These are phyloP conservation scores for Wickerhamomyces tratensis DNA, from an alignment of 805 yeast species.

Conservation along the genomic window DNA sequence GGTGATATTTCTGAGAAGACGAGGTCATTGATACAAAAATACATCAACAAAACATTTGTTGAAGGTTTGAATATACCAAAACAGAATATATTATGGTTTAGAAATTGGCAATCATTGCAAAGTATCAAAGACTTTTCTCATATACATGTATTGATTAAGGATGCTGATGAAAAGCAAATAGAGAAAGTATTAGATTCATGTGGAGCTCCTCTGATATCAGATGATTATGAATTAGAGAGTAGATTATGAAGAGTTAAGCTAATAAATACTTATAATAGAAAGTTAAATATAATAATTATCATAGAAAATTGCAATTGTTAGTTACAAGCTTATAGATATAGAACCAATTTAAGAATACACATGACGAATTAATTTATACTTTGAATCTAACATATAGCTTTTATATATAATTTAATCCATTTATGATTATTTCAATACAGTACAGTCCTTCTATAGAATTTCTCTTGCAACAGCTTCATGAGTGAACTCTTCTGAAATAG, in stretches of 20 bases:
- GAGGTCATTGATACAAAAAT: conserved; percentile 31
- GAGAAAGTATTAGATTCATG: conserved; percentile 10
- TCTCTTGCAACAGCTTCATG: conserved; percentile 33
- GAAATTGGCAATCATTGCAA: conserved; percentile 57
- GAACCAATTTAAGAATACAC: too few relatives aligned
- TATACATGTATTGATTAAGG: conserved; percentile 46
- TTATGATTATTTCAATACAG: too few relatives aligned
- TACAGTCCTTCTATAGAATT: conserved; percentile 16
- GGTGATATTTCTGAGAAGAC: conserved; percentile 40
- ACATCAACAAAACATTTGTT: conserved; percentile 37
- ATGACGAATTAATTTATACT: too few relatives aligned
- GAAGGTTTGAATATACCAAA: conserved; percentile 26
- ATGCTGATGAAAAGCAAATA: conserved; percentile 20
- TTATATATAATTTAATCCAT: too few relatives aligned
- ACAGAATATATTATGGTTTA: conserved; percentile 49
- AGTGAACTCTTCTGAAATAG: conserved; percentile 29
- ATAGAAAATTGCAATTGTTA: too few relatives aligned
- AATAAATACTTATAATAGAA: too few relatives aligned
- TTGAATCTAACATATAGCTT: too few relatives aligned
- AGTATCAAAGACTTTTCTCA: conserved; percentile 59
- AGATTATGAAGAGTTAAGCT: too few relatives aligned
- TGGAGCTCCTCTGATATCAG: conserved; percentile 13
- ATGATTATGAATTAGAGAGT: neutral
- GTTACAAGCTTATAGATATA: too few relatives aligned
- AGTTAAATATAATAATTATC: too few relatives aligned